Evolutionary conservation across 176 grass and related monocot genomes (phyloP).

Genomic region (Lolium rigidum): DNA sequence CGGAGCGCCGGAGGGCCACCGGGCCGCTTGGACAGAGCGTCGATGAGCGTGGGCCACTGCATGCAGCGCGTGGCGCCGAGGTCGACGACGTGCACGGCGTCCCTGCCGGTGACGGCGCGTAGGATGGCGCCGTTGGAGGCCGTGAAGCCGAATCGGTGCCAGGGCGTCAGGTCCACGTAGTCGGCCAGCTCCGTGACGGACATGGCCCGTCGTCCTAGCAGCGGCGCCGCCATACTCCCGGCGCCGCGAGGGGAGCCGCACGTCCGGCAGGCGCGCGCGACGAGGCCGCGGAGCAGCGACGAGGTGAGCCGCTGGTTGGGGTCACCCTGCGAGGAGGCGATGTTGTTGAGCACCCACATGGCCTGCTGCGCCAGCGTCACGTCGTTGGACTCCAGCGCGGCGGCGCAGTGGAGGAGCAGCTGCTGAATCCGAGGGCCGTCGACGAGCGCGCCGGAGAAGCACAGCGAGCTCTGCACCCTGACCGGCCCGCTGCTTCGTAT

Average conservation of each 20-base stretch:
- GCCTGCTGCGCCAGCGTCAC: slow-evolving; percentile 93
- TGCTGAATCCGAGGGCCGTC: slow-evolving; percentile 79
- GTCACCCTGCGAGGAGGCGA: slow-evolving; percentile 78
- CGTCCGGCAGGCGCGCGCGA: slow-evolving; percentile 71
- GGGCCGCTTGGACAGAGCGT: slow-evolving; percentile 62
- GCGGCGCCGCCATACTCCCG: not conserved
- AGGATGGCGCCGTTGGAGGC: slow-evolving; percentile 78
- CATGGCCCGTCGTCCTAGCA: slow-evolving; percentile 48
- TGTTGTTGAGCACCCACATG: slow-evolving; percentile 99
- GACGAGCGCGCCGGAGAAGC: slow-evolving; percentile 58
- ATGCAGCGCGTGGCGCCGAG: slow-evolving; percentile 89
- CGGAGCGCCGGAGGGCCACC: slow-evolving; percentile 69
- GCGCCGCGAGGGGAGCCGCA: slow-evolving; percentile 45
- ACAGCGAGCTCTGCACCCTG: slow-evolving; percentile 37
- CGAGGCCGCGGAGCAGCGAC: slow-evolving; percentile 80
- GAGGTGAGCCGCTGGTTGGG: slow-evolving; percentile 87
- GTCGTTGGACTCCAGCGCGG: slow-evolving; percentile 86
- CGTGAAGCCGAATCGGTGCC: slow-evolving; percentile 91
- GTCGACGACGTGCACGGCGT: slow-evolving; percentile 77
- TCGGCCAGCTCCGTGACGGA: slow-evolving; percentile 83
- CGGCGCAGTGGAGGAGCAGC: slow-evolving; percentile 86
- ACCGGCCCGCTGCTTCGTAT: slow-evolving; percentile 19
- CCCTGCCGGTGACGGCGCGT: slow-evolving; percentile 59
- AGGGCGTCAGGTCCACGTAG: slow-evolving; percentile 88
- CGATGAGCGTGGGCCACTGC: slow-evolving; percentile 98